Conservation (phyloP, 169 alveolate genomes). For the Babesia sp. region DNA sequence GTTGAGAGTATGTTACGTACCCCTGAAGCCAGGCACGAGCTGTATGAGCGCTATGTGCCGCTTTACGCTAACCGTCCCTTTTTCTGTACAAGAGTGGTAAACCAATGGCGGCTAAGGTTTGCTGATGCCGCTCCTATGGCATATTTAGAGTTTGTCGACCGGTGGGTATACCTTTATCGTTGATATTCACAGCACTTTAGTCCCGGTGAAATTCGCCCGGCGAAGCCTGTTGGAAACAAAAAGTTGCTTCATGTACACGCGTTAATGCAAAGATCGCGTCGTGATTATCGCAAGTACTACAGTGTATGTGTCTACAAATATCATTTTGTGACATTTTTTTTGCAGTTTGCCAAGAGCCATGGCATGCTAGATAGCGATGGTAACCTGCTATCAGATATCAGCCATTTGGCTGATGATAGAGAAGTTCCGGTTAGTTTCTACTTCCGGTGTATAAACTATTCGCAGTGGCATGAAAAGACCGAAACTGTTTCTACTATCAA, state of each 20-base stretch:
- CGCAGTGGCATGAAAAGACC: constrained; percentile 22
- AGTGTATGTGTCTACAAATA: constrained; percentile 46
- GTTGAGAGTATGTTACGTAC: constrained; percentile 84
- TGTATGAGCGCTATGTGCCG: constrained; percentile 82
- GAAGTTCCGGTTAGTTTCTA: constrained; percentile 7
- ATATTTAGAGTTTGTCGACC: constrained; percentile 81
- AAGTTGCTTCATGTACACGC: constrained; percentile 62
- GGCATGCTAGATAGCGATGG: constrained; percentile 73
- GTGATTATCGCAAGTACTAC: constrained; percentile 71
- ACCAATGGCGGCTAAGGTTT: constrained; percentile 79
- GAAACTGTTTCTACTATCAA: constrained; percentile 27
- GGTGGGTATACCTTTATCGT: constrained; percentile 29
- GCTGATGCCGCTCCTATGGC: constrained; percentile 87
- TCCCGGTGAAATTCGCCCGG: constrained; percentile 85
- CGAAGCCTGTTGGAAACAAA: constrained; percentile 83
- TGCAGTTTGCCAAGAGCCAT: constrained; percentile 66
- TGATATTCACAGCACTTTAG: constrained; percentile 29
- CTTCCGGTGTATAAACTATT: neutral
- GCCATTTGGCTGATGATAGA: neutral
- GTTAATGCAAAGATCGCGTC: constrained; percentile 70
- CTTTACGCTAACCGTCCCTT: constrained; percentile 77
- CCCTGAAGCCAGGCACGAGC: constrained; percentile 81
- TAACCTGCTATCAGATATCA: constrained; percentile 48
- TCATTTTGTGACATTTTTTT: neutral
- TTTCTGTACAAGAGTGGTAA: constrained; percentile 82